phyloP scores from a whole-genome alignment of 2,329 filamentous ascomycete genomes.

The Aureobasidium sp. region DNA sequence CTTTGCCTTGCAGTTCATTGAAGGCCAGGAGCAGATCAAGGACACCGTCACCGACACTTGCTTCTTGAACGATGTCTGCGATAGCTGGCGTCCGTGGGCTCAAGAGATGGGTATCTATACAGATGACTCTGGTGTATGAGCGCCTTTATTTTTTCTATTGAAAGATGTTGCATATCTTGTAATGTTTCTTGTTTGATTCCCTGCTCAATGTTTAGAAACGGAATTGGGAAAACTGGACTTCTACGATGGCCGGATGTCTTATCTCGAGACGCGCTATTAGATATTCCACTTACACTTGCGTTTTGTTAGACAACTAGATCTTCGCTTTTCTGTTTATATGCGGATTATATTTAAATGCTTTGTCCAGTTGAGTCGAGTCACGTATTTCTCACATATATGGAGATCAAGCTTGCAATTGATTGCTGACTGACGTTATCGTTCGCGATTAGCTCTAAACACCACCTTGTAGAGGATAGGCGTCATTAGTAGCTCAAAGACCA shows the following conservation, averaged over 20 bases:
- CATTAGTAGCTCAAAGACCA: not conserved
- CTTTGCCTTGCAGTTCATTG: conserved; percentile 25
- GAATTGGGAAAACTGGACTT: not conserved
- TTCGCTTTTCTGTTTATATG: not conserved
- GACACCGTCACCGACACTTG: conserved; percentile 17
- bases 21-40: conserved; percentile 17
- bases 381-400: too few relatives aligned
- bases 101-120: conserved; percentile 13
- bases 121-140: conserved; percentile 21
- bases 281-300: not conserved
- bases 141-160: not conserved
- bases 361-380: too few relatives aligned
- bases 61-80: conserved; percentile 21
- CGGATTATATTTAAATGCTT: not conserved
- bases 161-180: not conserved
- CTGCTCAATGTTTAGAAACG: not conserved
- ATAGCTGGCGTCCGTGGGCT: conserved; percentile 21
- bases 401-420: too few relatives aligned
- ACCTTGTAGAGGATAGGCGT: not conserved
- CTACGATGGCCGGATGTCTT: not conserved
- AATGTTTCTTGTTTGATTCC: not conserved
- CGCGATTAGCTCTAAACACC: not conserved
- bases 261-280: not conserved
- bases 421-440: not conserved
- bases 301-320: not conserved